Evolutionary conservation across 192 early-diverging fungal species (phyloP).

Genomic region (Mortierella hygrophila): DNA sequence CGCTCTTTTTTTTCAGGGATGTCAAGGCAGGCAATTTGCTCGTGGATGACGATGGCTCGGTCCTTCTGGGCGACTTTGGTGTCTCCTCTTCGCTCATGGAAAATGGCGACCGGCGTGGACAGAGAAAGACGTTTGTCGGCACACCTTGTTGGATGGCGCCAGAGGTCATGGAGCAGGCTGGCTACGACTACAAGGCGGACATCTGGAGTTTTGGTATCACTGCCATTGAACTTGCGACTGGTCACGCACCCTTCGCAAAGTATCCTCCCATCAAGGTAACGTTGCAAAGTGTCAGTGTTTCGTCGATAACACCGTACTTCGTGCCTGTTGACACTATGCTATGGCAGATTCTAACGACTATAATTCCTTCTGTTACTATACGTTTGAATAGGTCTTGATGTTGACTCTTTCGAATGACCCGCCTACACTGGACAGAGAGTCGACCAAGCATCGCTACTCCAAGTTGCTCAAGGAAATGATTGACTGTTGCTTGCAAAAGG

Average conservation of each 20-base stretch:
- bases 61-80: constrained; percentile 77
- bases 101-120: constrained; percentile 68
- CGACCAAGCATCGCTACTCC: constrained; percentile 79
- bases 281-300: neutral
- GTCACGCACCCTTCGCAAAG: constrained; percentile 91
- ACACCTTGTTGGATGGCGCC: constrained; percentile 82
- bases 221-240: constrained; percentile 85
- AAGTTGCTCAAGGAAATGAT: constrained; percentile 91
- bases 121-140: constrained; percentile 80
- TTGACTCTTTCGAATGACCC: constrained; percentile 89
- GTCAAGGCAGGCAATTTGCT: constrained; percentile 80
- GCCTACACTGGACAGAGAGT: constrained; percentile 84
- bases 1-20: constrained; percentile 53
- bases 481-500: constrained; percentile 83
- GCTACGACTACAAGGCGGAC: constrained; percentile 92
- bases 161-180: constrained; percentile 93
- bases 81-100: constrained; percentile 77
- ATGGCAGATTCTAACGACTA: neutral
- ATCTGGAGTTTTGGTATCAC: constrained; percentile 96
- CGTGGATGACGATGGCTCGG: constrained; percentile 75
- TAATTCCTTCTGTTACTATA: no score
- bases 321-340: neutral
- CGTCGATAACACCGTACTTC: neutral
- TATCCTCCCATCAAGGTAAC: constrained; percentile 87
- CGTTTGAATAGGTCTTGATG: constrained; percentile 77